Percentiles rank a stretch among this genome's conserved stretches.
phyloP scores from a whole-genome alignment of 768 basidiomycete genomes.

The Amanita rimosa region DNA sequence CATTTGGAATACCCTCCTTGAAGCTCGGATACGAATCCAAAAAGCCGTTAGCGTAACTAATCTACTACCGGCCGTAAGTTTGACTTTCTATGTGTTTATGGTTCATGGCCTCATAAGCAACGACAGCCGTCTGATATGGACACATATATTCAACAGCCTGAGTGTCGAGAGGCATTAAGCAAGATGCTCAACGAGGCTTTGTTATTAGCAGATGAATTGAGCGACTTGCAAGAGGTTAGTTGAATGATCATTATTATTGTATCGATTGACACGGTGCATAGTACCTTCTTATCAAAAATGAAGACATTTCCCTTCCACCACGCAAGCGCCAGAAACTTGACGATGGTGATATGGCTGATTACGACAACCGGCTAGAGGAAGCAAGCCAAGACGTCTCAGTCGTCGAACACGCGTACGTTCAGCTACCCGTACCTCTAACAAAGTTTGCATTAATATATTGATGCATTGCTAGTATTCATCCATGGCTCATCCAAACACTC shows the following conservation, averaged over 20 bases:
- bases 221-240: slow-evolving; percentile 55
- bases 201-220: slow-evolving; percentile 54
- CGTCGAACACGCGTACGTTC: slow-evolving; percentile 43
- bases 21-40: slow-evolving; percentile 87
- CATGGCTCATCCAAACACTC: slow-evolving; percentile 65
- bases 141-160: slow-evolving; percentile 23
- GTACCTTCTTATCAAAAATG: slow-evolving; percentile 36
- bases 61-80: slow-evolving; percentile 49
- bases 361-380: slow-evolving; percentile 26
- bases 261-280: slow-evolving; percentile 13
- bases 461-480: slow-evolving; percentile 39
- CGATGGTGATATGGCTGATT: slow-evolving; percentile 18
- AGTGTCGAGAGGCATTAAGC: slow-evolving; percentile 33
- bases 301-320: slow-evolving; percentile 34
- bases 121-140: slow-evolving; percentile 22
- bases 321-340: slow-evolving; percentile 45
- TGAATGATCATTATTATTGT: background rate
- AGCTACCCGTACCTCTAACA: background rate
- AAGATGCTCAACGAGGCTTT: slow-evolving; percentile 51
- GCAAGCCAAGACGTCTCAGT: slow-evolving; percentile 28
- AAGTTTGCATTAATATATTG: background rate
- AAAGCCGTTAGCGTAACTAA: slow-evolving; percentile 63
- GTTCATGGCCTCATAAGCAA: background rate
- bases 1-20: slow-evolving; percentile 79
- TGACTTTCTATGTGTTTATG: background rate